Evolutionary conservation across 2,329 filamentous ascomycete genomes (phyloP).

Genomic region (Alternaria panax): DNA sequence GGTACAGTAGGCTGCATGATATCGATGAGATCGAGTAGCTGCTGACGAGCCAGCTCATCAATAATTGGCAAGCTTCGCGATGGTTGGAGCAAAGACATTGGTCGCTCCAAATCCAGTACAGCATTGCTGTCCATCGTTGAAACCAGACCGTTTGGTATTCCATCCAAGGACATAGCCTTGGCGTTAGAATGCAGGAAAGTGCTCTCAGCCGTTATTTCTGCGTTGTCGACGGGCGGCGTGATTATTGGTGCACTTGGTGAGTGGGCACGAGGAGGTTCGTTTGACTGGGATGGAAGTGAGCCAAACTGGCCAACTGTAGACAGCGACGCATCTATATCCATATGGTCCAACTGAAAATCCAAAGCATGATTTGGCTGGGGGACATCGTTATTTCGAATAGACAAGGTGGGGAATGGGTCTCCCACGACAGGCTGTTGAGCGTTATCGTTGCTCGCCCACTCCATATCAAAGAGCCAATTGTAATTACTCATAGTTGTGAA

Average conservation of each 20-base stretch:
- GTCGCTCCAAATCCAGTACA: slow-evolving; percentile 37
- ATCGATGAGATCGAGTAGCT: slow-evolving; percentile 61
- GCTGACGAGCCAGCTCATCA: slow-evolving; percentile 52
- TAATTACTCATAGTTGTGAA: slow-evolving; percentile 70
- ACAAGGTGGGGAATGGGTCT: slow-evolving; percentile 31
- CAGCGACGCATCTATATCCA: slow-evolving; percentile 27
- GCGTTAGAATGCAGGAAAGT: background rate
- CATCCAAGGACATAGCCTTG: background rate
- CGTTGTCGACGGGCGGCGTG: slow-evolving; percentile 30
- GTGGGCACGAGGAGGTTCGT: slow-evolving; percentile 31
- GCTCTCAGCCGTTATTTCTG: background rate
- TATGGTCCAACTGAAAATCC: slow-evolving; percentile 37
- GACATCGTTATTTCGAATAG: slow-evolving; percentile 26
- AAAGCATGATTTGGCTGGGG: slow-evolving; percentile 31
- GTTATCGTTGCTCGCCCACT: slow-evolving; percentile 35
- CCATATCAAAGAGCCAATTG: slow-evolving; percentile 67
- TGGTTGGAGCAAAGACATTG: slow-evolving; percentile 45
- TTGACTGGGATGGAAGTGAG: slow-evolving; percentile 31
- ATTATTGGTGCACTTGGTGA: slow-evolving; percentile 25
- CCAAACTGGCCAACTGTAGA: slow-evolving; percentile 33
- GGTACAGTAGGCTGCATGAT: slow-evolving; percentile 58
- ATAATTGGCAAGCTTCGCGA: slow-evolving; percentile 47
- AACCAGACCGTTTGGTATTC: background rate
- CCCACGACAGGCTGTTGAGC: slow-evolving; percentile 28
- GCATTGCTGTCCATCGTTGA: background rate